Base-by-base conservation (phyloP, 495 filamentous ascomycete species). In the Neurospora africana region DNA sequence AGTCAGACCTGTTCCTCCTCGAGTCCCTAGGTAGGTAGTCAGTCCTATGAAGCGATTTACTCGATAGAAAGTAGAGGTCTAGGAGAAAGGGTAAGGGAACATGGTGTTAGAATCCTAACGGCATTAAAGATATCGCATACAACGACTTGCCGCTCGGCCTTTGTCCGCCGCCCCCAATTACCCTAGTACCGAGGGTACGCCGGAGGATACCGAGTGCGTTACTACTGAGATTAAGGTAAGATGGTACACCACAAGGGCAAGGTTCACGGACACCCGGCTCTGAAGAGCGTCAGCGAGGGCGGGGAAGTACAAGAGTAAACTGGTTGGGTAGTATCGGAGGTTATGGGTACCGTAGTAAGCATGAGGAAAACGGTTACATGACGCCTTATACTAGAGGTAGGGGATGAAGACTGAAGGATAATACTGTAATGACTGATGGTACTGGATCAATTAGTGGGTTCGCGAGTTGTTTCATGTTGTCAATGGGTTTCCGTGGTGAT, bases 131-230 rank as follows among this genome's bases (percentile, higher is more conserved):
- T n/a, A n/a, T n/a, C n/a, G n/a, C n/a, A n/a, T n/a, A n/a, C n/a
- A n/a, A n/a, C n/a, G n/a, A n/a, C n/a, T n/a, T n/a, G n/a, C n/a
- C n/a, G n/a, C n/a, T n/a, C n/a, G n/a, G n/a, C n/a, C n/a, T n/a
- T n/a, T n/a, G n/a, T n/a, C n/a, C n/a, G n/a, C n/a, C n/a, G n/a
- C n/a, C n/a, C n/a, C n/a, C n/a, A n/a, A n/a, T n/a, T n/a, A n/a
- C n/a, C 85, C 84, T 7, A 78, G 73, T 23, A 83, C 82, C 8
- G 78, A 79, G 2, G 82, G 77, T 68, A 80, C 78, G 70, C 74
- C 72, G 9, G 83, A 84, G 72, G 83, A 84, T 13, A 80, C 75
- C 33, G 81, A 82, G 68, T 87, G 86, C 7, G 79, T 87, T 44
- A 86, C 84, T n/a, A n/a, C n/a, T n/a, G n/a, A n/a, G n/a, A n/a